Evolutionary conservation across 371 early-diverging fungal species (phyloP), one percentile per base, ranked within the genome.

Genomic region (Catenaria anguillulae): DNA sequence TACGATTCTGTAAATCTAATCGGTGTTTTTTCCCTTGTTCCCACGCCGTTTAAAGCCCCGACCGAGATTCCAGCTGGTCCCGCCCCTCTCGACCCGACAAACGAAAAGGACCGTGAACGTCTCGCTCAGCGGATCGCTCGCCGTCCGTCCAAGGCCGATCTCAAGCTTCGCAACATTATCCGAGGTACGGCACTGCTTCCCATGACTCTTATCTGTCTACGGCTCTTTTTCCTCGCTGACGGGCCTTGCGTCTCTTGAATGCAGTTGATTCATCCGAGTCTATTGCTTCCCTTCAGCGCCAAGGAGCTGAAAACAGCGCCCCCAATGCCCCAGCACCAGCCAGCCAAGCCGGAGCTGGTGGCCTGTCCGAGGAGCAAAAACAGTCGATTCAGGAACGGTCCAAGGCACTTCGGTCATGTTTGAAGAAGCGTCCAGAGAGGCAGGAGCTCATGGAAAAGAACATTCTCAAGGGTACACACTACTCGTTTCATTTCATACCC

Each of bases 381-480:
- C 21, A 23, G 31, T 58, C 54, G n/a, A 34, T 62, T 19, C 23
- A 42, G 37, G 63, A 64, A 12, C 35, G 56, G 43, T 64, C 64
- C 2, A 37, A 29, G 26, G 33, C 31, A 24, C 48, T 64, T 26
- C 42, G 40, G 46, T 55, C 54, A 23, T 55, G 52, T 33, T 55
- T 64, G 21, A 64, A 64, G 63, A 64, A 64, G 36, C 60, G 64
- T n/a, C 64, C 64, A 1, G 64, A 64, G 34, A 26, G 63, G 29
- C 23, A 35, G n/a, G 63, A 62, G 55, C 40, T 64, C 17, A 45
- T 62, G 55, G 64, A 62, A 19, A 64, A 52, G 64, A 63, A 63
- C 46, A 64, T 64, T 63, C 24, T 64, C 24, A 46, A 55, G 24
- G 64, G 64, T 64, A 33, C 56, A 29, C 6, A 24, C 26, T 17